A percentile compares a stretch with the other conserved stretches of the same genome.
Evolutionary conservation across 179 eudicot genomes (phyloP).

Genomic region (Beta lomatogona): DNA sequence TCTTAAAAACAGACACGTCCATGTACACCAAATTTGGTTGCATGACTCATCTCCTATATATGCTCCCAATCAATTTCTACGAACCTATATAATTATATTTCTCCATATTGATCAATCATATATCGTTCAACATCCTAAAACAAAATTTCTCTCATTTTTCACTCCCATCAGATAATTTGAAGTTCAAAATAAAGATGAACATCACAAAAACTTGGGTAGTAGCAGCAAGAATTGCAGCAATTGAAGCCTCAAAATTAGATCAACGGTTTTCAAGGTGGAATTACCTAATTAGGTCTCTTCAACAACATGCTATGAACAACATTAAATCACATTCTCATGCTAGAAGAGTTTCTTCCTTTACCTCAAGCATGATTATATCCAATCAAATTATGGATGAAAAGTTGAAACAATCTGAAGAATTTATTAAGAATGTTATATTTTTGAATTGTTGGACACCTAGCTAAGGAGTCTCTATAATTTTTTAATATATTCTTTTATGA

Average conservation of each 20-base stretch:
- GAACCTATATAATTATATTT: background rate
- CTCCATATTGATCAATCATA: background rate
- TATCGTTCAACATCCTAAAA: background rate
- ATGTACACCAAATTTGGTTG: background rate
- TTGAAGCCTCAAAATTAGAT: slow-evolving; percentile 24
- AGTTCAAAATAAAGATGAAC: background rate
- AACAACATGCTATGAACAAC: slow-evolving; percentile 18
- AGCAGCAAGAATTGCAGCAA: slow-evolving; percentile 21
- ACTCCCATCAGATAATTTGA: background rate
- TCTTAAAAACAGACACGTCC: background rate
- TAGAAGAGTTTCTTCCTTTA: background rate
- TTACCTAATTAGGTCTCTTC: slow-evolving; percentile 7
- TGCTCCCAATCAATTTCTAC: background rate
- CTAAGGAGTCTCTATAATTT: no score
- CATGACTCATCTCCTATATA: background rate
- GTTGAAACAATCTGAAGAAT: slow-evolving; percentile 20
- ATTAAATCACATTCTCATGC: slow-evolving; percentile 21
- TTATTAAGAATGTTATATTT: slow-evolving; percentile 29
- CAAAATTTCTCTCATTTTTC: background rate
- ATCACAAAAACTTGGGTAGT: background rate
- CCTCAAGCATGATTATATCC: background rate
- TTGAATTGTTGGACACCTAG: slow-evolving; percentile 7
- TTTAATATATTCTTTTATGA: no score
- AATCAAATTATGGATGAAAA: slow-evolving; percentile 8
- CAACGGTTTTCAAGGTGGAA: slow-evolving; percentile 28